These are phyloP conservation scores for Vitis riparia DNA, from an alignment of 164 flowering plant species.

Conservation along the genomic window DNA sequence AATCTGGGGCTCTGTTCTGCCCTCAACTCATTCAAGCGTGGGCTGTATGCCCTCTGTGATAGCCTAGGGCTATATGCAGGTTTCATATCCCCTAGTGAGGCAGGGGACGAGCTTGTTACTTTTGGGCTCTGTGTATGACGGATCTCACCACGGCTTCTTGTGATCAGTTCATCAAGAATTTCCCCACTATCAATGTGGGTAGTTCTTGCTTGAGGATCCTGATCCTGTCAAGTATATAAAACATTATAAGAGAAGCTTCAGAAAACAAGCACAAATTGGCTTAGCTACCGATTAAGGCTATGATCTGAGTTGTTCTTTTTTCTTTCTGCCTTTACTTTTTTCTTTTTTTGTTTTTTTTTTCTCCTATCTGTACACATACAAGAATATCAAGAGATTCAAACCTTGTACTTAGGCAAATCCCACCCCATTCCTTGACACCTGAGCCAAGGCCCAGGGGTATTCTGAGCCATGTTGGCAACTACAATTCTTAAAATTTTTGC, in stretches of 20 bases:
- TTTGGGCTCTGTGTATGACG: slow-evolving; percentile 72
- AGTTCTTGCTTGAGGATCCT: slow-evolving; percentile 38
- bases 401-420: too few relatives aligned
- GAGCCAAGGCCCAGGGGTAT: too few relatives aligned
- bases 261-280: background rate
- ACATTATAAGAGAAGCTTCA: background rate
- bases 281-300: background rate
- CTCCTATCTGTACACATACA: too few relatives aligned
- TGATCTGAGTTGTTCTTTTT: background rate
- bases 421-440: too few relatives aligned
- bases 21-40: slow-evolving; percentile 42
- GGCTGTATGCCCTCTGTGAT: slow-evolving; percentile 43
- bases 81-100: slow-evolving; percentile 42
- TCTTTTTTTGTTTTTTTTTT: too few relatives aligned
- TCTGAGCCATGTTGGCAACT: too few relatives aligned
- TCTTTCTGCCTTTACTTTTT: too few relatives aligned
- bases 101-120: slow-evolving; percentile 61
- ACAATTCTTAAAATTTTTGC: too few relatives aligned
- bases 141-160: slow-evolving; percentile 92
- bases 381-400: too few relatives aligned
- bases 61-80: slow-evolving; percentile 51
- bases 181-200: slow-evolving; percentile 52
- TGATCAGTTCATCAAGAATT: slow-evolving; percentile 75
- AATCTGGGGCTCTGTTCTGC: slow-evolving; percentile 35
- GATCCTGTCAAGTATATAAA: slow-evolving; percentile 43